A percentile compares a stretch with the other conserved stretches of the same genome.
Evolutionary conservation across 2,329 filamentous ascomycete species (phyloP).

Genomic region (Hypoxylon sp.): DNA sequence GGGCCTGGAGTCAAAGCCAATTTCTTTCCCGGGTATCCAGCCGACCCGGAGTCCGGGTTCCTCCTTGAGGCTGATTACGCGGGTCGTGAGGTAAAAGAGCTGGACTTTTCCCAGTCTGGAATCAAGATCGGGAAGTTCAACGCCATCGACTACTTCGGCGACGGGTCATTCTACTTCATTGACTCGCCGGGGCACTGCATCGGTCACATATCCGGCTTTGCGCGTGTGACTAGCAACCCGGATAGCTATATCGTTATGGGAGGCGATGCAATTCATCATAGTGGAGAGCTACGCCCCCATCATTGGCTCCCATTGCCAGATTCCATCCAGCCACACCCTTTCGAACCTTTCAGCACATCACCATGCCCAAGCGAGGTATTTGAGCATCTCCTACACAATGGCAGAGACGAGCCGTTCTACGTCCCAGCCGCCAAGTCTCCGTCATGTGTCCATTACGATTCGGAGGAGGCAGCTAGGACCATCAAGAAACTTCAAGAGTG

Average conservation of each 20-base stretch:
- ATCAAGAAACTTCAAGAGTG: slow-evolving; percentile 46
- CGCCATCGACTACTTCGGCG: slow-evolving; percentile 49
- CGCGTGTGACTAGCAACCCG: slow-evolving; percentile 51
- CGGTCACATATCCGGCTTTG: slow-evolving; percentile 49
- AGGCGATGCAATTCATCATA: slow-evolving; percentile 46
- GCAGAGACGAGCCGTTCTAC: slow-evolving; percentile 54
- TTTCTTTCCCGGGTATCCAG: slow-evolving; percentile 46
- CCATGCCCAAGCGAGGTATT: slow-evolving; percentile 54
- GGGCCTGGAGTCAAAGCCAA: slow-evolving; percentile 39
- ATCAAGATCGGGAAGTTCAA: slow-evolving; percentile 43
- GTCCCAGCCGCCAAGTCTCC: slow-evolving; percentile 37
- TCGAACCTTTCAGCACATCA: slow-evolving; percentile 48
- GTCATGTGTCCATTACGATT: slow-evolving; percentile 28
- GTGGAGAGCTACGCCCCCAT: slow-evolving; percentile 45
- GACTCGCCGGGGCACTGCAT: slow-evolving; percentile 48
- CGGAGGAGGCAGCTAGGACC: slow-evolving; percentile 49
- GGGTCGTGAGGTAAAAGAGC: slow-evolving; percentile 42
- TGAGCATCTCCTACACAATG: slow-evolving; percentile 54
- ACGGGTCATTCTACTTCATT: slow-evolving; percentile 51
- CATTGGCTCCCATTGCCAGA: slow-evolving; percentile 49
- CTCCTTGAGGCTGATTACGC: slow-evolving; percentile 43
- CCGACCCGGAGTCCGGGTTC: slow-evolving; percentile 23
- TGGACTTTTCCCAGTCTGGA: slow-evolving; percentile 44
- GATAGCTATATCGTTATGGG: slow-evolving; percentile 50
- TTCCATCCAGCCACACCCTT: slow-evolving; percentile 58